Evolutionary conservation across 169 alveolate genomes (phyloP), one percentile per base, ranked within the genome.

Genomic region (Cryptosporidium sp.): DNA sequence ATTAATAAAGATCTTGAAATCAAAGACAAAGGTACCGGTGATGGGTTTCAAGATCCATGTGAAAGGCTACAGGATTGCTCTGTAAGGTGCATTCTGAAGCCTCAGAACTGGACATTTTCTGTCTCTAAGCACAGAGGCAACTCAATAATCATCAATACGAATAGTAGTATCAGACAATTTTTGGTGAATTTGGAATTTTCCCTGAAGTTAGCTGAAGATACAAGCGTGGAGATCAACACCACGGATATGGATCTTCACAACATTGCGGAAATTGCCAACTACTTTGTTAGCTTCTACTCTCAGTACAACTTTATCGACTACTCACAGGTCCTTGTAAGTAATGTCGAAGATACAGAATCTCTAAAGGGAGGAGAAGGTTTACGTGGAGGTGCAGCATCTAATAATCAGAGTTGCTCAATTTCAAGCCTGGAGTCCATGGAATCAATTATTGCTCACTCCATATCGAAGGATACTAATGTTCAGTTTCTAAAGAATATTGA

Each of bases 241-340:
- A 62, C 75, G 3, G 89, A 80, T 31, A n/a, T 62, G 67, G 89
- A 80, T 65, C 16, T 80, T n/a, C 89, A 80, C 67, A 48, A 80
- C 23, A 80, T 80, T 31, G 59, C 75, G 1, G 89, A 80, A 43
- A 59, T 80, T 16, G 48, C 23, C n/a, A 45, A 80, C 21, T 62
- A 80, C 48, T 80, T 80, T 31, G 29, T 35, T 14, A 59, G 68
- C 9, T 73, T 73, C 23, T 73, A 73, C 18, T 51, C 71, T 10
- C 50, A 51, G 37, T 73, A 73, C 70, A 73, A 73, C 50, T 51
- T 73, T 59, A 73, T 73, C 14, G 55, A 73, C 70, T 73, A 73
- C 58, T 73, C 86, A 1, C 71, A 73, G 61, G 51, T 73, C 26
- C 68, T 73, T 31, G 41, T 73, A 3, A 73, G 70, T 39, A 73